A percentile compares a stretch with the other conserved stretches of the same genome.
Conservation (phyloP, 176 grass and related monocot species). For the Eleusine indica region DNA sequence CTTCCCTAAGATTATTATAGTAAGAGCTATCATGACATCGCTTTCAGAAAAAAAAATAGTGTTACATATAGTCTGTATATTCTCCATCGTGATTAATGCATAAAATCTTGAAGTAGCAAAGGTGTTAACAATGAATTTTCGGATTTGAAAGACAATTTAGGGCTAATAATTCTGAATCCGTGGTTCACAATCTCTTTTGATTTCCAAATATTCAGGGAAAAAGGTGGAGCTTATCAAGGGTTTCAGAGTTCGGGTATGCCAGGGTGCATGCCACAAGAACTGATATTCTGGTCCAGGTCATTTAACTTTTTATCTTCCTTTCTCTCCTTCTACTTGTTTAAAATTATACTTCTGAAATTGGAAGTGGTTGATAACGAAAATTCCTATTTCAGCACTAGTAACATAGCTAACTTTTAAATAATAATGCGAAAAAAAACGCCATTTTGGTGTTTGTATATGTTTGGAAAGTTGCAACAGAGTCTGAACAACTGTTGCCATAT, state of each 20-base stretch:
- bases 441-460: not conserved
- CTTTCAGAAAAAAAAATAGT: no score
- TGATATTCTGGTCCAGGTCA: constrained; percentile 64
- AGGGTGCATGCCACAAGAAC: constrained; percentile 56
- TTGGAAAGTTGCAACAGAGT: not conserved
- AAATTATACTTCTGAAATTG: not conserved
- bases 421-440: not conserved
- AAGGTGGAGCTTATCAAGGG: constrained; percentile 68
- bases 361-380: not conserved
- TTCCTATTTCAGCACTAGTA: not conserved
- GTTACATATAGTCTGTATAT: not conserved
- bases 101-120: not conserved
- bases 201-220: constrained; percentile 41
- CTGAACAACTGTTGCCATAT: constrained; percentile 21
- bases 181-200: constrained; percentile 22
- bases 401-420: not conserved
- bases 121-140: not conserved
- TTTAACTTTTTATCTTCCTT: not conserved
- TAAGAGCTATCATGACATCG: constrained; percentile 22
- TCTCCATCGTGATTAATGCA: not conserved
- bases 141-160: not conserved
- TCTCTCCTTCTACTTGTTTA: not conserved
- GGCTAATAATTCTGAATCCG: not conserved
- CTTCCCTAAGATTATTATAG: constrained; percentile 49
- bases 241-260: constrained; percentile 73